Evolutionary conservation across 768 basidiomycete genomes (phyloP).

Genomic region (Leucocoprinus leucothites): DNA sequence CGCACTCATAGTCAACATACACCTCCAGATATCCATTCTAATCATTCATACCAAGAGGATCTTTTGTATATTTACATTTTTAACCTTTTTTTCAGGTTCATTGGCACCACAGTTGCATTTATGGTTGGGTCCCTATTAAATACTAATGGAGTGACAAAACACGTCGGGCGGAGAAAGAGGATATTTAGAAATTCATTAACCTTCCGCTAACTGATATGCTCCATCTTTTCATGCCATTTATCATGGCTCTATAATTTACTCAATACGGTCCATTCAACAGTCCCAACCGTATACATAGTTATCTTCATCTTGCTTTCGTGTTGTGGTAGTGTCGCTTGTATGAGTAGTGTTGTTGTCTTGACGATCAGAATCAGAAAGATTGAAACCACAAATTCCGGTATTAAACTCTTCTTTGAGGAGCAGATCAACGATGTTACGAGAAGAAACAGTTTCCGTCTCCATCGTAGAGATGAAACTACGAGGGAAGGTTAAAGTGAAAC

Average conservation of each 20-base stretch:
- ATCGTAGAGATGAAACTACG: conserved; percentile 82
- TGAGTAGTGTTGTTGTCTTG: conserved; percentile 3
- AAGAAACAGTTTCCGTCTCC: conserved; percentile 88
- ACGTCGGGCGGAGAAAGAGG: background rate
- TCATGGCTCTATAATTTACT: conserved; percentile 6
- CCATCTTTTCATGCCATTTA: background rate
- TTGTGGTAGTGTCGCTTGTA: background rate
- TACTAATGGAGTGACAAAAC: background rate
- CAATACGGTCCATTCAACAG: conserved; percentile 40
- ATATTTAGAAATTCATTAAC: background rate
- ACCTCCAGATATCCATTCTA: background rate
- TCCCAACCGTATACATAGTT: conserved; percentile 75
- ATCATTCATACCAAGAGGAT: conserved; percentile 6
- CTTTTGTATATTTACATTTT: background rate
- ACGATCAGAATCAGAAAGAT: conserved; percentile 13
- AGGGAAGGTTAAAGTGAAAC: background rate
- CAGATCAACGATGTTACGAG: conserved; percentile 80
- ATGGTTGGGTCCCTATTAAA: background rate
- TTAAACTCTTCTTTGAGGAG: conserved; percentile 72
- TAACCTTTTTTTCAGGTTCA: background rate
- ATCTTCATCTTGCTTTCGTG: conserved; percentile 15
- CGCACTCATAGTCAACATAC: no score
- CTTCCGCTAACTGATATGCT: background rate
- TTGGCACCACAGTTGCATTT: background rate
- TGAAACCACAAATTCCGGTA: conserved; percentile 62